Conservation (phyloP, 2,329 filamentous ascomycete genomes). For the Zymoseptoria pseudotritici region DNA sequence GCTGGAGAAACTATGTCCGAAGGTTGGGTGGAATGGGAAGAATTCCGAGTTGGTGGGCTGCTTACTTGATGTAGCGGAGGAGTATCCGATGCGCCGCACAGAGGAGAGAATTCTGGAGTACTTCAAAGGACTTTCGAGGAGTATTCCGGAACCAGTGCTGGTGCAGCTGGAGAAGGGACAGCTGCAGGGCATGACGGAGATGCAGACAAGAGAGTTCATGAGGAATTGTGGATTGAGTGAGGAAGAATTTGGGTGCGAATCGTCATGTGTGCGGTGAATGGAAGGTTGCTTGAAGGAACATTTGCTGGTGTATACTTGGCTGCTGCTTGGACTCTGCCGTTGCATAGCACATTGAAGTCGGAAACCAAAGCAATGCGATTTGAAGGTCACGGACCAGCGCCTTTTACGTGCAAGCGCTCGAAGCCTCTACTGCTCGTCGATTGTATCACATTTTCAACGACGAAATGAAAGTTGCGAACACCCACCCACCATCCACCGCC, state of each 20-base stretch:
- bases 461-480: background rate
- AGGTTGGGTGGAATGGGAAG: conserved; percentile 10
- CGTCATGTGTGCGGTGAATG: background rate
- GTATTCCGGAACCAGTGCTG: conserved; percentile 42
- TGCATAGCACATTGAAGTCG: too few relatives aligned
- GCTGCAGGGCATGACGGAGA: conserved; percentile 32
- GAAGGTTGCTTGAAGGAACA: background rate
- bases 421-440: too few relatives aligned
- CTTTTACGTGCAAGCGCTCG: too few relatives aligned
- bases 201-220: conserved; percentile 33
- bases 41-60: conserved; percentile 18
- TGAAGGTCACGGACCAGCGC: too few relatives aligned
- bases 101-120: conserved; percentile 36
- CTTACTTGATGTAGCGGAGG: conserved; percentile 23
- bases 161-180: conserved; percentile 45
- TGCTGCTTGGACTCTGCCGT: too few relatives aligned
- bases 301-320: background rate
- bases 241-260: background rate
- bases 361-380: too few relatives aligned
- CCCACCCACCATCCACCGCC: background rate
- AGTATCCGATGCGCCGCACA: conserved; percentile 32
- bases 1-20: conserved; percentile 21
- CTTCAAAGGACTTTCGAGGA: conserved; percentile 37
- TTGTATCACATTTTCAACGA: background rate
- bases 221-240: conserved; percentile 18